Conservation (phyloP, 257 asterid species). For the Lavandula angustifolia region DNA sequence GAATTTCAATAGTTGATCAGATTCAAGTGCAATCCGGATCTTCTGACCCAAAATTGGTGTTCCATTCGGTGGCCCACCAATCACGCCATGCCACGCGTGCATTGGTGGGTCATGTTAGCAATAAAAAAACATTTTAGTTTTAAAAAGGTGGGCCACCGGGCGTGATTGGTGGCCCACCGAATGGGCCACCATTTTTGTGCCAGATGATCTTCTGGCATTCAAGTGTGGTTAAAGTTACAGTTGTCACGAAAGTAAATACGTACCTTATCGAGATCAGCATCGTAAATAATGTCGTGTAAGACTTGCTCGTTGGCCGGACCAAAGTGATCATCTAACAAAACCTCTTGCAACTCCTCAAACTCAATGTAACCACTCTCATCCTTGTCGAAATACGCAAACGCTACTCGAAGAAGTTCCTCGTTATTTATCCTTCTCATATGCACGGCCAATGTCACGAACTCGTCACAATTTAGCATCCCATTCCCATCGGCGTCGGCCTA, state of each 20-base stretch:
- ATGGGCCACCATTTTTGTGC: too few relatives aligned
- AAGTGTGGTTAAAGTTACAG: too few relatives aligned
- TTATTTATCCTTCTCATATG: conserved; percentile 60
- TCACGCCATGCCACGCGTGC: too few relatives aligned
- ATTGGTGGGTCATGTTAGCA: too few relatives aligned
- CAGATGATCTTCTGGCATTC: too few relatives aligned
- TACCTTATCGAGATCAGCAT: conserved; percentile 87
- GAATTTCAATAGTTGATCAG: too few relatives aligned
- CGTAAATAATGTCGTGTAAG: conserved; percentile 65
- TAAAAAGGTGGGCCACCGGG: too few relatives aligned
- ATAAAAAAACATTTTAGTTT: too few relatives aligned
- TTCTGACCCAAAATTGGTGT: too few relatives aligned
- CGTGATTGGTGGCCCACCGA: too few relatives aligned
- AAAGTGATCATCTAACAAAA: conserved; percentile 54
- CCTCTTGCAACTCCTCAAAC: conserved; percentile 67
- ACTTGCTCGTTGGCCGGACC: conserved; percentile 57
- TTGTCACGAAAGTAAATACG: background rate
- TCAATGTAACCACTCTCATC: conserved; percentile 74
- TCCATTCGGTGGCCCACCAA: too few relatives aligned
- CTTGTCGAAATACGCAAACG: conserved; percentile 66
- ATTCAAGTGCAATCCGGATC: too few relatives aligned
- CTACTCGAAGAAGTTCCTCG: conserved; percentile 63
- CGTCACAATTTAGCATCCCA: conserved; percentile 67
- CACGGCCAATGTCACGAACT: conserved; percentile 72
- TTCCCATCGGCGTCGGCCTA: conserved; percentile 78